phyloP scores from a whole-genome alignment of 108 stramenopile species.

The Schizochytrium sp. region DNA sequence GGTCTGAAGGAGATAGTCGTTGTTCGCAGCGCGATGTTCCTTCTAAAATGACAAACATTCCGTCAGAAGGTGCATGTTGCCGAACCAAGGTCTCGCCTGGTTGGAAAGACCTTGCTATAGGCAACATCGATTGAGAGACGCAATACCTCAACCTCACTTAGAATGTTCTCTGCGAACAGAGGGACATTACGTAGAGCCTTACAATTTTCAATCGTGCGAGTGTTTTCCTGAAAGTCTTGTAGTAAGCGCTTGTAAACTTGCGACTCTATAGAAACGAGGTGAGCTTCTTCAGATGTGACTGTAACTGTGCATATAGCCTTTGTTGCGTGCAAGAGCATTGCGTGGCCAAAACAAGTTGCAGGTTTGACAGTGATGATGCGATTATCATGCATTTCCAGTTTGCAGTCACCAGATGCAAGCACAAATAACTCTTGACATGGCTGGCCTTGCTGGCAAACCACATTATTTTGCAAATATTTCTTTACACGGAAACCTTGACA shows the following conservation, averaged over 20 bases:
- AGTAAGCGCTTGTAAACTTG: neutral
- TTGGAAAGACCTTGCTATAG: too few species aligned
- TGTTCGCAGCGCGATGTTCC: conserved; percentile 48
- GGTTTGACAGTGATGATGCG: neutral
- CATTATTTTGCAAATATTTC: neutral
- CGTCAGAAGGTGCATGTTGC: conserved; percentile 28
- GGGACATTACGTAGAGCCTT: conserved; percentile 23
- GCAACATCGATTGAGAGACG: conserved; percentile 5
- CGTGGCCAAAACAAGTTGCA: conserved; percentile 4
- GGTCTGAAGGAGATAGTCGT: neutral
- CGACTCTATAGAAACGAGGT: neutral
- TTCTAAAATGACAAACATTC: neutral
- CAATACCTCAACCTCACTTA: neutral
- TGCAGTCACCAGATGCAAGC: neutral
- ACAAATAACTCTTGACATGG: neutral
- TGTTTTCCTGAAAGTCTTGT: neutral
- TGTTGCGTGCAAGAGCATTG: conserved; percentile 3
- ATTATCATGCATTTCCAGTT: neutral
- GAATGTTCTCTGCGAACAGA: neutral
- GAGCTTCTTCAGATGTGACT: neutral
- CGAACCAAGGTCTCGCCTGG: neutral
- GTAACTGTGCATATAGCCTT: neutral
- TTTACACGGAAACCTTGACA: neutral
- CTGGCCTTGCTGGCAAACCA: neutral
- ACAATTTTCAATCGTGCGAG: neutral